Percentiles rank a stretch among this genome's conserved stretches.
These are phyloP conservation scores for Trametes sanguinea DNA, from an alignment of 768 basidiomycete species.

Conservation along the genomic window DNA sequence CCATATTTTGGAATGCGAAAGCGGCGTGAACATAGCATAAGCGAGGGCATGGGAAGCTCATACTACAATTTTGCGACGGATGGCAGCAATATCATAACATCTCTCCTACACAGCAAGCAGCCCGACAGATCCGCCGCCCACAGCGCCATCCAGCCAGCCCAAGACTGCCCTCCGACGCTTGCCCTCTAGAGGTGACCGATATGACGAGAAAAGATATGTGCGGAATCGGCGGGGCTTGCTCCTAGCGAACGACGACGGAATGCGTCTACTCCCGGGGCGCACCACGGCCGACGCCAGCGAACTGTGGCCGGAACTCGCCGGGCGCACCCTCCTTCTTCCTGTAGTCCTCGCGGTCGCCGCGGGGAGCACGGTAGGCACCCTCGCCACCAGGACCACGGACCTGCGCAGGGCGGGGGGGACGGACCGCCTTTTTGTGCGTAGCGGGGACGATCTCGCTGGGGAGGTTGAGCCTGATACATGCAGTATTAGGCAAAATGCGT, in stretches of 20 bases:
- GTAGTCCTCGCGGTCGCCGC: conserved; percentile 88
- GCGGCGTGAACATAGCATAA: conserved; percentile 31
- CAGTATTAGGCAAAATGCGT: neutral
- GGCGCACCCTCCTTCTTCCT: conserved; percentile 87
- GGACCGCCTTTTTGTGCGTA: conserved; percentile 96
- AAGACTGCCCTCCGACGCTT: conserved; percentile 8
- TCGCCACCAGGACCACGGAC: conserved; percentile 65
- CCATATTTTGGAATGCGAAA: neutral
- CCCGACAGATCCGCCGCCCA: conserved; percentile 22
- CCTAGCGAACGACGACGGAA: conserved; percentile 4
- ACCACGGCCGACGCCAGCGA: conserved; percentile 87
- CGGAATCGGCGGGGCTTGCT: neutral
- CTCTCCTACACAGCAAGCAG: conserved; percentile 21
- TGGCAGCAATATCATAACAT: conserved; percentile 28
- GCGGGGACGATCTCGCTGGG: conserved; percentile 94
- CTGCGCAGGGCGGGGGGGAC: conserved; percentile 80
- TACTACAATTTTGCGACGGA: conserved; percentile 36
- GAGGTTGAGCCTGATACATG: conserved; percentile 75
- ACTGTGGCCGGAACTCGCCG: conserved; percentile 87
- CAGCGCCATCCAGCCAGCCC: conserved; percentile 16
- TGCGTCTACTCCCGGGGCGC: conserved; percentile 63
- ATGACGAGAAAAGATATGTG: neutral
- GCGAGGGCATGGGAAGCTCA: conserved; percentile 32
- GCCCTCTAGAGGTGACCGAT: conserved; percentile 8
- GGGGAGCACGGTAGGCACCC: conserved; percentile 87